Evolutionary conservation across 805 yeast species (phyloP), one percentile per base, ranked within the genome.

Genomic region (Kuraishia ogatae): DNA sequence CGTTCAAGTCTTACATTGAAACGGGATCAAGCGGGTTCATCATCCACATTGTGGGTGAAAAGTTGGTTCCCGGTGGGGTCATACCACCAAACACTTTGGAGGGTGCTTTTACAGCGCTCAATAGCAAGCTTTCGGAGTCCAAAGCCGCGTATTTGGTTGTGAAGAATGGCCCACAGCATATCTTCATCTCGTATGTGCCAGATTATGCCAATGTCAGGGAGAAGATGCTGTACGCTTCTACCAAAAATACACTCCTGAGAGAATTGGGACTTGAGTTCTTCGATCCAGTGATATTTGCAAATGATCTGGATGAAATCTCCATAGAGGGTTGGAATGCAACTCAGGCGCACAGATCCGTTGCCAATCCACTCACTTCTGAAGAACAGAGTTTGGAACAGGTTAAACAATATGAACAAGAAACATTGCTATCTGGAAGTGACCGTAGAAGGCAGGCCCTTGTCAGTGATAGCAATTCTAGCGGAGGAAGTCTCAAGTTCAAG

Each of bases 191-290:
- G 21, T 92, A 78, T 71, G 92, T 93, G 54, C 97, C 99, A 0
- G 97, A 93, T 66, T 69, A 69, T 53, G 88, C 97, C 8, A 83
- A 85, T 2, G 92, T 93, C 46, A 80, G 91, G 56, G 77, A 80
- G 55, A 94, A 93, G 68, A 94, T 94, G 97, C 75, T 94, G 52
- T 94, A 92, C 67, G 98, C 98, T 3, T 89, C 97, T 1, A 84
- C 96, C 11, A 89, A 89, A 58, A 86, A 82, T 66, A 82, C 94
- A 1, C 69, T 94, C 43, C 71, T 88, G 55, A 82, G 87, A 61
- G 85, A 86, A 58, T 74, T 93, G 47, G 97, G 97, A 4, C 63
- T 73, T 19, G 78, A 77, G 55, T 70, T 72, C 54, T 80, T 84
- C 67, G 64, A 72, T 47, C 77, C 78, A 1, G 71, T 77, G 52